phyloP scores from a whole-genome alignment of 371 early-diverging fungal genomes.

The Mortierella sp. region DNA sequence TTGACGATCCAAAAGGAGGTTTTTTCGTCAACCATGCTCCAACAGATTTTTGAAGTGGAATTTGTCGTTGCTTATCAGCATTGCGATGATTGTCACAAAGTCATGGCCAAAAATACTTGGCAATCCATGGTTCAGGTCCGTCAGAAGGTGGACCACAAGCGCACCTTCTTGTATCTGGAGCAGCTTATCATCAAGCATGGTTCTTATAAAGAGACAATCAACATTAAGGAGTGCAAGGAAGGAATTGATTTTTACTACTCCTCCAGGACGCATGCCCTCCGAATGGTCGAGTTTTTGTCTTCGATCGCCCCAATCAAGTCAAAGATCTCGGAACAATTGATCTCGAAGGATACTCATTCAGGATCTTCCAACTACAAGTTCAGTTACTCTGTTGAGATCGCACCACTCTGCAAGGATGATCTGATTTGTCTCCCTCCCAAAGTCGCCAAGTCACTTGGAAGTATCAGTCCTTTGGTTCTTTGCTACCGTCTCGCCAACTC shows the following conservation, averaged over 20 bases:
- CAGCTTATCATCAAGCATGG: conserved; percentile 98
- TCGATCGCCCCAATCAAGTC: conserved; percentile 87
- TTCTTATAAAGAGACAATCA: conserved; percentile 95
- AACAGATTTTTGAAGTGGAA: conserved; percentile 96
- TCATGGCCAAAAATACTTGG: conserved; percentile 99
- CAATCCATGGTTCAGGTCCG: conserved; percentile 98
- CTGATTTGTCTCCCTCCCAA: conserved; percentile 92
- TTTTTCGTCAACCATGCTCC: conserved; percentile 93
- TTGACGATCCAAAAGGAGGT: conserved; percentile 98
- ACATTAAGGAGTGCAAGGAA: conserved; percentile 97
- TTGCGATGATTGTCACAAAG: conserved; percentile 97
- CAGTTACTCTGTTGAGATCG: conserved; percentile 95
- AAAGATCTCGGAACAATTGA: conserved; percentile 96
- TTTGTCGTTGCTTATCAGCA: conserved; percentile 93
- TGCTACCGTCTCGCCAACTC: conserved; percentile 90
- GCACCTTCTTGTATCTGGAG: conserved; percentile 98
- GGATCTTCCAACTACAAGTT: conserved; percentile 97
- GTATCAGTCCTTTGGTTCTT: conserved; percentile 85
- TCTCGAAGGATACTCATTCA: conserved; percentile 96
- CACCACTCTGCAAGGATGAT: conserved; percentile 99
- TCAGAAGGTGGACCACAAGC: conserved; percentile 98
- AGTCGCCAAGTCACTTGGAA: conserved; percentile 85
- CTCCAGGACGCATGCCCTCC: conserved; percentile 89
- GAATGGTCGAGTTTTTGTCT: conserved; percentile 96
- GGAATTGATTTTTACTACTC: conserved; percentile 99